Evolutionary conservation across 2,329 filamentous ascomycete species (phyloP).

Genomic region (Fusarium praegraminearum): DNA sequence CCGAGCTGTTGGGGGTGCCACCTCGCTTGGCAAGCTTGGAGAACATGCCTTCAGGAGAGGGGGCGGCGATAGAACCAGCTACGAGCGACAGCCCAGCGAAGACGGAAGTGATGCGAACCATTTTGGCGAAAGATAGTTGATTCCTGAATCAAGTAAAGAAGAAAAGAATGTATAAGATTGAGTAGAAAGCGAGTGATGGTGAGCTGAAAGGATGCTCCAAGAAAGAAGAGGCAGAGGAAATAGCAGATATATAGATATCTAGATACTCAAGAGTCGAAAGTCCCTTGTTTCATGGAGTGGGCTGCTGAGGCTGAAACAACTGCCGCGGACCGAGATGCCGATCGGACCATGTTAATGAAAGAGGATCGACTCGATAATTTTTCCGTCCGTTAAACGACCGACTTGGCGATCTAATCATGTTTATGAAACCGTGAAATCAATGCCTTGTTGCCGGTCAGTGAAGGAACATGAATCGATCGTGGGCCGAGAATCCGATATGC

Average conservation of each 20-base stretch:
- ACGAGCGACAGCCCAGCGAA: conserved; percentile 45
- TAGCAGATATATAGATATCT: conserved; percentile 3
- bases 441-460: conserved; percentile 7
- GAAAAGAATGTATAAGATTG: conserved; percentile 28
- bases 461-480: conserved; percentile 2
- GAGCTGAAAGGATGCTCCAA: conserved; percentile 5
- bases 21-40: conserved; percentile 45
- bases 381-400: conserved; percentile 39
- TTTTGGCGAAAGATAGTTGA: conserved; percentile 28
- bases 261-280: background rate
- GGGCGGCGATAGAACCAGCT: conserved; percentile 36
- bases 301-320: conserved; percentile 41
- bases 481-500: conserved; percentile 11
- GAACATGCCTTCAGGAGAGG: conserved; percentile 40
- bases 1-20: conserved; percentile 54
- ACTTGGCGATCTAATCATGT: conserved; percentile 23
- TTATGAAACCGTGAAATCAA: conserved; percentile 16
- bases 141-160: conserved; percentile 9
- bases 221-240: background rate
- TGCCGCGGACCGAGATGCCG: conserved; percentile 9
- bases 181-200: conserved; percentile 29
- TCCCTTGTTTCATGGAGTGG: conserved; percentile 22
- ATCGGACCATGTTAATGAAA: conserved; percentile 40
- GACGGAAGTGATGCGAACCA: conserved; percentile 46
- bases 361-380: conserved; percentile 31